Evolutionary conservation across 1,139 yeast genomes (phyloP), one percentile per base, ranked within the genome.

Genomic region (Wickerhamomyces sp.): DNA sequence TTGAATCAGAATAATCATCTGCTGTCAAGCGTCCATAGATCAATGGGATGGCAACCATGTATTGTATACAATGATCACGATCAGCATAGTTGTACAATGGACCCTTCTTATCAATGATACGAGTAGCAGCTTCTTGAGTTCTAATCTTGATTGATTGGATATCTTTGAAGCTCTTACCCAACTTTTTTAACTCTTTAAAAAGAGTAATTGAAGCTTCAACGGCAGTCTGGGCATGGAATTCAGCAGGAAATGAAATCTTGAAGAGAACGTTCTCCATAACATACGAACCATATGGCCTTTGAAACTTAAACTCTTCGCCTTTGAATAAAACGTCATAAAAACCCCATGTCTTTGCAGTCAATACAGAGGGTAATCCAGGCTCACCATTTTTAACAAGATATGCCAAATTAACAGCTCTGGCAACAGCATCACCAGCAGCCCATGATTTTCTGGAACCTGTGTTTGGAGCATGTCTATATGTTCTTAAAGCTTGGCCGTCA

Each of bases 221-320:
- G 12, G 80, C 80, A 25, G 80, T 73, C 55, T 74, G 81, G n/a
- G 80, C 78, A 51, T 75, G 81, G 58, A 74, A 74, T 54, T 74
- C 81, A 17, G 81, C 81, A n/a, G 80, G 80, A 64, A 67, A 74
- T 2, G 78, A 72, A 42, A 75, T 73, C 59, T 74, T 75, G 59
- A 75, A 75, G 35, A 74, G 53, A 14, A 74, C 72, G 46, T 74
- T 74, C 55, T 74, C 80, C 81, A 74, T 75, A n/a, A 74, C 80
- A 48, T 74, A 74, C 4, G 76, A 68, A 29, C 75, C 77, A 45
- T 64, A 73, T 8, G 48, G 47, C 42, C 78, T 64, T 56, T 74
- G 78, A 58, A 75, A 72, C 47, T 61, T 55, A 58, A 74, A 73
- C 30, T 64, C 66, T 37, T 72, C 49, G 26, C 78, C 76, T 46